Evolutionary conservation across 1,284 basidiomycete genomes (phyloP).

Genomic region (Phenoliferia sp.): DNA sequence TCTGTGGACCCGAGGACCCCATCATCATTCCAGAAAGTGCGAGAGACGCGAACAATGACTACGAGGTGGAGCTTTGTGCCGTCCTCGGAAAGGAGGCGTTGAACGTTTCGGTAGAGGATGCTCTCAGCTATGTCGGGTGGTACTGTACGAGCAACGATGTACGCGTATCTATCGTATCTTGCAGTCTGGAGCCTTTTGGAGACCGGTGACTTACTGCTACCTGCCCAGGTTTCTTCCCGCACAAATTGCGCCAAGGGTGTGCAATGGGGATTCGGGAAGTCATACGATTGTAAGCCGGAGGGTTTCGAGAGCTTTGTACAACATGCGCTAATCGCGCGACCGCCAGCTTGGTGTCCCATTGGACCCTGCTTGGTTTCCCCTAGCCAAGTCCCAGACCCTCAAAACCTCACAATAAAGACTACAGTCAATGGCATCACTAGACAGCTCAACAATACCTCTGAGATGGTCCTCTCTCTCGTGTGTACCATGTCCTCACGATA

Average conservation of each 20-base stretch:
- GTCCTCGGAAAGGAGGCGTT: slow-evolving; percentile 76
- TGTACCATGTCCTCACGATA: slow-evolving; percentile 6
- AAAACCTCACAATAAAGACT: slow-evolving; percentile 60
- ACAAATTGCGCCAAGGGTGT: slow-evolving; percentile 15
- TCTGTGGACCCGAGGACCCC: slow-evolving; percentile 59
- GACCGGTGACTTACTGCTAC: background rate
- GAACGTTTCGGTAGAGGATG: slow-evolving; percentile 67
- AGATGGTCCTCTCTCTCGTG: slow-evolving; percentile 38
- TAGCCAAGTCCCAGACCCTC: slow-evolving; percentile 61
- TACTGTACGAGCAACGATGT: slow-evolving; percentile 30
- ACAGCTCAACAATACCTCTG: slow-evolving; percentile 65
- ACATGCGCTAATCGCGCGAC: background rate
- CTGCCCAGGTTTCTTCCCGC: slow-evolving; percentile 10
- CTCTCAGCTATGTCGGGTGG: slow-evolving; percentile 72
- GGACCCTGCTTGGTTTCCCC: slow-evolving; percentile 65
- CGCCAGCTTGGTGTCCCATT: slow-evolving; percentile 29
- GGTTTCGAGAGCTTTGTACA: no score
- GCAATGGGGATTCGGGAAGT: slow-evolving; percentile 35
- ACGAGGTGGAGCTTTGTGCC: slow-evolving; percentile 80
- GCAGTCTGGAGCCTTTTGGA: no score
- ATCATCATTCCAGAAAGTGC: slow-evolving; percentile 27
- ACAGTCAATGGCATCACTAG: slow-evolving; percentile 62
- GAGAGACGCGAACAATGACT: slow-evolving; percentile 51
- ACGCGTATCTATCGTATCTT: background rate
- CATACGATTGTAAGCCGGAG: slow-evolving; percentile 32